Evolutionary conservation across 805 yeast genomes (phyloP).

Genomic region (Blastobotrys chiropterorum): DNA sequence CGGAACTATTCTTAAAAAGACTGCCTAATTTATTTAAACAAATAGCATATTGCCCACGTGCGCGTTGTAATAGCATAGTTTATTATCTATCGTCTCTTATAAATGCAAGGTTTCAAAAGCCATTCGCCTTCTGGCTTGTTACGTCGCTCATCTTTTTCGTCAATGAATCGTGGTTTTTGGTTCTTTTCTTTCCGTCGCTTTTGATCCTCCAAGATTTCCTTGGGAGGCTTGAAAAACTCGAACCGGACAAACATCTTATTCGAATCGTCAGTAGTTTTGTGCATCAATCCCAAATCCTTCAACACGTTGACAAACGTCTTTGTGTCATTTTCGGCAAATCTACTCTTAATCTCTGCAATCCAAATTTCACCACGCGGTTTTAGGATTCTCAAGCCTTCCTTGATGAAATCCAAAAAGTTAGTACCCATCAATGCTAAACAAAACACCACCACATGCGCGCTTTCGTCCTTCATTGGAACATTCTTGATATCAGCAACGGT

Average conservation of each 20-base stretch:
- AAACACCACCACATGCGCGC: conserved; percentile 84
- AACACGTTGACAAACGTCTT: conserved; percentile 69
- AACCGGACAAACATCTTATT: conserved; percentile 94
- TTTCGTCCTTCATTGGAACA: conserved; percentile 75
- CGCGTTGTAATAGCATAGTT: background rate
- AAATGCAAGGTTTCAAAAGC: conserved; percentile 93
- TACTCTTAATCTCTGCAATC: conserved; percentile 95
- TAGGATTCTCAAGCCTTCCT: conserved; percentile 81
- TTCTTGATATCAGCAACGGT: conserved; percentile 95
- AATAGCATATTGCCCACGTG: background rate
- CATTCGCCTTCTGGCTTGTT: conserved; percentile 81
- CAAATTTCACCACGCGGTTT: conserved; percentile 92
- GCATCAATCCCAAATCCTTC: conserved; percentile 77
- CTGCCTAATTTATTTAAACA: conserved; percentile 2
- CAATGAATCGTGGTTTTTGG: conserved; percentile 46
- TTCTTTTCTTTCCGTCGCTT: conserved; percentile 32
- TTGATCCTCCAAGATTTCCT: conserved; percentile 54
- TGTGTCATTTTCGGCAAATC: conserved; percentile 60
- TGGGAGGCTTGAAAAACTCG: conserved; percentile 85
- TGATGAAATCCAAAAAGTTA: conserved; percentile 83
- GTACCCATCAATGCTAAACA: conserved; percentile 98
- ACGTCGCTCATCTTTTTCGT: conserved; percentile 61
- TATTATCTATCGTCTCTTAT: conserved; percentile 62
- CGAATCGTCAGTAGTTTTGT: conserved; percentile 74
- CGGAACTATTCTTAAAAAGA: conserved; percentile 53